phyloP scores from a whole-genome alignment of 2,329 filamentous ascomycete genomes.

The Ophiocordyceps polyrhachis-furcata region DNA sequence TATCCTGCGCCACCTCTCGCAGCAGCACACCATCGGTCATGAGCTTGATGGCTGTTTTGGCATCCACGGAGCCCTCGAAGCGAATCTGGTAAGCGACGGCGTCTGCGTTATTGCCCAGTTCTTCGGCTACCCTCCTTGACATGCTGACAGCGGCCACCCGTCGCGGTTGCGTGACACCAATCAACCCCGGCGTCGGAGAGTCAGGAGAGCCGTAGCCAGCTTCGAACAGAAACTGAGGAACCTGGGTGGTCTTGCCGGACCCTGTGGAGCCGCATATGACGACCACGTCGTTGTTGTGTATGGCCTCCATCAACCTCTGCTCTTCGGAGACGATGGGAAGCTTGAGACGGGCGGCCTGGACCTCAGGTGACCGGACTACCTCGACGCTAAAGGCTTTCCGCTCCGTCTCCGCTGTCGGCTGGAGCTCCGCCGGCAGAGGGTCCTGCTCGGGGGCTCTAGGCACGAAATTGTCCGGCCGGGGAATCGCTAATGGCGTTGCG shows the following conservation, averaged over 20 bases:
- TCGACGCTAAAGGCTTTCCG: conserved; percentile 62
- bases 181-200: conserved; percentile 73
- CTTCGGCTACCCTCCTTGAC: conserved; percentile 76
- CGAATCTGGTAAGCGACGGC: conserved; percentile 85
- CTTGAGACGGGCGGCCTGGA: conserved; percentile 60
- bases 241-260: conserved; percentile 92
- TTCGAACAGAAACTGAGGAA: conserved; percentile 92
- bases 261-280: conserved; percentile 90
- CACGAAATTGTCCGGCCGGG: conserved; percentile 41
- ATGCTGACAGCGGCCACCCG: conserved; percentile 94
- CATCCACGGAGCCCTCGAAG: conserved; percentile 68
- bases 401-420: conserved; percentile 36
- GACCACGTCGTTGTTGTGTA: conserved; percentile 77
- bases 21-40: conserved; percentile 97
- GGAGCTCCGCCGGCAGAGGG: conserved; percentile 47
- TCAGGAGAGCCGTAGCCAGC: conserved; percentile 68
- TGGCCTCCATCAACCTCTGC: conserved; percentile 94
- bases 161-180: conserved; percentile 86
- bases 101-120: conserved; percentile 59
- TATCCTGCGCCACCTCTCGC: conserved; percentile 78
- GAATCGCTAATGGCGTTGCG: conserved; percentile 28
- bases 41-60: conserved; percentile 84
- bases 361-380: conserved; percentile 49
- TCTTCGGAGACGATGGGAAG: conserved; percentile 89
- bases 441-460: conserved; percentile 53